Evolutionary conservation across 257 asterid species (phyloP).

Genomic region (Capsicum baccatum): DNA sequence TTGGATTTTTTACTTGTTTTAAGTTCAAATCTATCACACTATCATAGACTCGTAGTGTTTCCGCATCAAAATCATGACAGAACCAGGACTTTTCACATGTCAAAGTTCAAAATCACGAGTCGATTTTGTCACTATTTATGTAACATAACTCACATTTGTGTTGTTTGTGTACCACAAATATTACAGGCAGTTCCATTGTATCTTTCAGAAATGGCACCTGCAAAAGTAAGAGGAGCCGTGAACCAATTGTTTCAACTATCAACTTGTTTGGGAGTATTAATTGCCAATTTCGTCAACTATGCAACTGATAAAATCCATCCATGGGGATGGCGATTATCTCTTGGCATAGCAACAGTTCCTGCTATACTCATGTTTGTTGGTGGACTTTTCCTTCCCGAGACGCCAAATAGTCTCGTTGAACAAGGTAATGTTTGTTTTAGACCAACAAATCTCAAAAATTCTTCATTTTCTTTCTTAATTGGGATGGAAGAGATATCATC

Average conservation of each 20-base stretch:
- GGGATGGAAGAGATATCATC: too few species aligned
- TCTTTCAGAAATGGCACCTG: slow-evolving; percentile 89
- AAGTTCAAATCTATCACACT: too few species aligned
- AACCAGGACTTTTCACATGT: too few species aligned
- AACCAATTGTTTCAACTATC: slow-evolving; percentile 77
- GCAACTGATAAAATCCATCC: slow-evolving; percentile 60
- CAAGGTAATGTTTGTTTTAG: slow-evolving; percentile 40
- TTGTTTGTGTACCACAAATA: neutral
- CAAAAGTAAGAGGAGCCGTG: slow-evolving; percentile 68
- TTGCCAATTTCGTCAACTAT: slow-evolving; percentile 68
- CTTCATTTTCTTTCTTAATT: neutral
- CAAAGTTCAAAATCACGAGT: neutral
- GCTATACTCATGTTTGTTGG: slow-evolving; percentile 66
- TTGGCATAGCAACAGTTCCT: slow-evolving; percentile 74
- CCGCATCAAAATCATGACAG: neutral
- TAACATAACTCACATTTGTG: neutral
- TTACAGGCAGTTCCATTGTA: slow-evolving; percentile 79
- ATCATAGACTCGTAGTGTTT: neutral
- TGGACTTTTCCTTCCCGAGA: slow-evolving; percentile 74
- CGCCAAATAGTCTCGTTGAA: slow-evolving; percentile 81
- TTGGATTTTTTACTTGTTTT: too few species aligned
- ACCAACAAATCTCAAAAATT: neutral
- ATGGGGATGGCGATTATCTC: slow-evolving; percentile 84
- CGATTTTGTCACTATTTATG: neutral
- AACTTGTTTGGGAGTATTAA: slow-evolving; percentile 64